Evolutionary conservation across 306 rosid species (phyloP), one percentile per base, ranked within the genome.

Genomic region (Cicer judaicum): DNA sequence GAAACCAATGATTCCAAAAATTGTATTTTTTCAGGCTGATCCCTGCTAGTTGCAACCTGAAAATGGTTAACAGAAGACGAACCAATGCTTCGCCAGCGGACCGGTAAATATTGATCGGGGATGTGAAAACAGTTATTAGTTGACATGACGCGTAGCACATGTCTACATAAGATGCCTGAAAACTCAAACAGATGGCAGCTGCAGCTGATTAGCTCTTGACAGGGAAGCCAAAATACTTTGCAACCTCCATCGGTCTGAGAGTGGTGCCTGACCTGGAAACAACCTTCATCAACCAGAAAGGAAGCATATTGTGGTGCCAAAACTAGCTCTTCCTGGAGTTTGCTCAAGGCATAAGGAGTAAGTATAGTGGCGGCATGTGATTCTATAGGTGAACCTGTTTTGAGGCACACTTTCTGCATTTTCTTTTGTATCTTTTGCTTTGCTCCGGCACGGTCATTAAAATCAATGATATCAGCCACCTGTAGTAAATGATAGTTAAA

Each of bases 251-350:
- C 90, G 75, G 79, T 75, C 81, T 88, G 89, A 15, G 93, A 82
- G 73, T 92, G 97, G 84, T 92, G 92, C 78, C 92, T 81, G 80
- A 92, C 93, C 84, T 92, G 92, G 87, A 89, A 92, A 84, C 87
- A 83, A 72, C 90, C 85, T 72, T 92, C 97, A 64, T 85, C 93
- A 43, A 85, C 81, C 49, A 79, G 72, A 73, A 92, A 78, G 13
- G 92, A 88, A 13, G 97, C 97, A 62, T 88, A 88, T 67, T 88
- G 96, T 6, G 97, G 97, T 1, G 97, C 97, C 88, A 84, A 79
- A 61, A 90, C 88, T 71, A 92, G 89, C 89, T 92, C 93, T 61
- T 88, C 97, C 81, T 92, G 96, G 52, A 92, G 90, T 82, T 92
- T 92, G 64, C 84, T 68, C 14, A 90, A 84, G 62, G 93, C 93